Conservation (phyloP, 306 rosid genomes). For the Malus fusca region DNA sequence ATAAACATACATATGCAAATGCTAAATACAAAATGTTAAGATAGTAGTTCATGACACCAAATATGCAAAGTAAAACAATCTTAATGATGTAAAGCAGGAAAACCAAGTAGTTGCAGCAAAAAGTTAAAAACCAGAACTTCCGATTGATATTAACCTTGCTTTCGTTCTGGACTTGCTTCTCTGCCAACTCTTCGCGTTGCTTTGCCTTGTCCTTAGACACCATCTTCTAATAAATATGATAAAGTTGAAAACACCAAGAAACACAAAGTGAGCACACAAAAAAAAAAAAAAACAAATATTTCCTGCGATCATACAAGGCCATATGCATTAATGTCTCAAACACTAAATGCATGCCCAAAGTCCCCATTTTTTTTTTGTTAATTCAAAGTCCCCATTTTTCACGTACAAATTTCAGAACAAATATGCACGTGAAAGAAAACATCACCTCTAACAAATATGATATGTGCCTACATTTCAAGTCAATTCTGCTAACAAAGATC, state of each 20-base stretch:
- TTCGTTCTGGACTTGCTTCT: slow-evolving; percentile 47
- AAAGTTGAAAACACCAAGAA: not conserved
- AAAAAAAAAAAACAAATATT: not conserved
- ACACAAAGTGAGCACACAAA: slow-evolving; percentile 16
- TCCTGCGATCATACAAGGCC: not conserved
- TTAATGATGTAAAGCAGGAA: not conserved
- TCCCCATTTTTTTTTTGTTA: not conserved
- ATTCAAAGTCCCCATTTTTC: not conserved
- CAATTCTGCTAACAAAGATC: not conserved
- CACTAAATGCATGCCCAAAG: not conserved
- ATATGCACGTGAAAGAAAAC: not conserved
- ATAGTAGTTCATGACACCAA: not conserved
- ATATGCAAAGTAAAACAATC: not conserved
- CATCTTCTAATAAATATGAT: not conserved
- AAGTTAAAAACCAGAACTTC: not conserved
- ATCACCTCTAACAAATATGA: not conserved
- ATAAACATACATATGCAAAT: too few species aligned
- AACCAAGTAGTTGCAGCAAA: too few species aligned
- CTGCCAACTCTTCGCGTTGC: slow-evolving; percentile 47
- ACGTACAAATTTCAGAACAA: not conserved
- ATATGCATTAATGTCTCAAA: not conserved
- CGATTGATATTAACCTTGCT: slow-evolving; percentile 64
- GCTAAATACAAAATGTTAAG: too few species aligned
- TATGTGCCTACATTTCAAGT: not conserved
- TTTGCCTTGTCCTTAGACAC: slow-evolving; percentile 37